These are phyloP conservation scores for Malassezia slooffiae DNA, from an alignment of 1,284 basidiomycete genomes.

Conservation along the genomic window DNA sequence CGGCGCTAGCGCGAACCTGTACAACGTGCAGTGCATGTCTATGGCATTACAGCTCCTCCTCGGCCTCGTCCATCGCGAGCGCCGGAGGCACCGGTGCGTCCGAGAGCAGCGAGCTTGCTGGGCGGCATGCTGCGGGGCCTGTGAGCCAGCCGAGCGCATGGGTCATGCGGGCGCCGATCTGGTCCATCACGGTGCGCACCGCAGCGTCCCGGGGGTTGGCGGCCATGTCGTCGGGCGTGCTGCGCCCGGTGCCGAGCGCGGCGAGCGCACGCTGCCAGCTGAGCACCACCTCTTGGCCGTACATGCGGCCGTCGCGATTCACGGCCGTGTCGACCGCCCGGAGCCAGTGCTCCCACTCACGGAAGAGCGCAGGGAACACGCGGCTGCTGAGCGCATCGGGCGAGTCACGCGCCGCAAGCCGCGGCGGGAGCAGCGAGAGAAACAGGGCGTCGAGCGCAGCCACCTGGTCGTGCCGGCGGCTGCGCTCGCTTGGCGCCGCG, in stretches of 20 bases:
- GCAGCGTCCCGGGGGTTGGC: background rate
- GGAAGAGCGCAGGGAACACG: conserved; percentile 29
- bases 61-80: conserved; percentile 11
- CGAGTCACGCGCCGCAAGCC: conserved; percentile 16
- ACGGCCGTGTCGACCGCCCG: conserved; percentile 25
- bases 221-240: background rate
- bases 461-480: background rate
- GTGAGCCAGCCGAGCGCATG: conserved; percentile 10
- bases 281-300: conserved; percentile 31
- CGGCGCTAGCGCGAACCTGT: too few relatives aligned
- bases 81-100: conserved; percentile 6
- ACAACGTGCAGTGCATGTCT: too few relatives aligned
- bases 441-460: background rate
- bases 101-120: too few relatives aligned
- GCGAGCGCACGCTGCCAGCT: conserved; percentile 29
- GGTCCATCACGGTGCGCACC: conserved; percentile 9
- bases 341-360: conserved; percentile 34
- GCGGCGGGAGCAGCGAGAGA: background rate
- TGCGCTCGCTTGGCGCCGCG: too few relatives aligned
- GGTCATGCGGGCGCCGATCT: conserved; percentile 7
- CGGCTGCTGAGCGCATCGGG: conserved; percentile 32
- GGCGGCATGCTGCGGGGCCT: too few relatives aligned
- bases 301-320: conserved; percentile 39
- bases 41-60: background rate
- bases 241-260: conserved; percentile 2